Percentiles rank a stretch among this genome's conserved stretches.
Evolutionary conservation across 208 protist species (phyloP).

Genomic region (Leishmania lainsoni): DNA sequence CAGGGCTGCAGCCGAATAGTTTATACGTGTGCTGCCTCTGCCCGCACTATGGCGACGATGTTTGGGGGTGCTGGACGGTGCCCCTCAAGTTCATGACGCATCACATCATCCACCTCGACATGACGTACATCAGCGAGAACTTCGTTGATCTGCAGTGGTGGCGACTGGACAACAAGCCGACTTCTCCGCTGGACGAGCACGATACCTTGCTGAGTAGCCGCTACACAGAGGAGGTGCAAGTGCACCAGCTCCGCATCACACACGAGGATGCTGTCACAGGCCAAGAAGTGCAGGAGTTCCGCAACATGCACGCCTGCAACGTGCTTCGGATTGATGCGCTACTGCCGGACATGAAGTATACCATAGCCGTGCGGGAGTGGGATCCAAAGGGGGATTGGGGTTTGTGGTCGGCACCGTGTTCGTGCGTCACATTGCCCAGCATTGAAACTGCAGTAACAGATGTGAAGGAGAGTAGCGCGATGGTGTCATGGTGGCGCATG

Average conservation of each 20-base stretch:
- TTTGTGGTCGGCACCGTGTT: slow-evolving; percentile 80
- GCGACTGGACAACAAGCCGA: slow-evolving; percentile 80
- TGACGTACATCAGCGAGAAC: slow-evolving; percentile 86
- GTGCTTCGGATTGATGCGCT: slow-evolving; percentile 81
- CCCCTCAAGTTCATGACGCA: slow-evolving; percentile 92
- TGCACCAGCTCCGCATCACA: slow-evolving; percentile 80
- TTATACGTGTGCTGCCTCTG: slow-evolving; percentile 87
- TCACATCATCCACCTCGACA: slow-evolving; percentile 90
- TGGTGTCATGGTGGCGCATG: slow-evolving; percentile 64
- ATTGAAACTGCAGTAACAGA: slow-evolving; percentile 63
- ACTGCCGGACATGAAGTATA: slow-evolving; percentile 88
- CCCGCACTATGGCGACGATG: slow-evolving; percentile 71
- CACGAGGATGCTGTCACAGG: slow-evolving; percentile 57
- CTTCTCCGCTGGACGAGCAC: slow-evolving; percentile 51
- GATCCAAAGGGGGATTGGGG: slow-evolving; percentile 90
- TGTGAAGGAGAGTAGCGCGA: slow-evolving; percentile 83
- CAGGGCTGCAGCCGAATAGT: slow-evolving; percentile 75
- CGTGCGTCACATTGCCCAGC: slow-evolving; percentile 82
- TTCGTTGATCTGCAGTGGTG: slow-evolving; percentile 93
- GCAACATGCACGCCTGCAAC: slow-evolving; percentile 75
- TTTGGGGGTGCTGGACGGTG: slow-evolving; percentile 83
- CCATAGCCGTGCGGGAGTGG: slow-evolving; percentile 89
- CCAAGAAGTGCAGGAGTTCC: slow-evolving; percentile 64
- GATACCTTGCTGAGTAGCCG: slow-evolving; percentile 61
- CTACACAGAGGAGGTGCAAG: slow-evolving; percentile 58